These are phyloP conservation scores for Aspergillus fijiensis DNA, from an alignment of 2,329 filamentous ascomycete genomes.

Conservation along the genomic window DNA sequence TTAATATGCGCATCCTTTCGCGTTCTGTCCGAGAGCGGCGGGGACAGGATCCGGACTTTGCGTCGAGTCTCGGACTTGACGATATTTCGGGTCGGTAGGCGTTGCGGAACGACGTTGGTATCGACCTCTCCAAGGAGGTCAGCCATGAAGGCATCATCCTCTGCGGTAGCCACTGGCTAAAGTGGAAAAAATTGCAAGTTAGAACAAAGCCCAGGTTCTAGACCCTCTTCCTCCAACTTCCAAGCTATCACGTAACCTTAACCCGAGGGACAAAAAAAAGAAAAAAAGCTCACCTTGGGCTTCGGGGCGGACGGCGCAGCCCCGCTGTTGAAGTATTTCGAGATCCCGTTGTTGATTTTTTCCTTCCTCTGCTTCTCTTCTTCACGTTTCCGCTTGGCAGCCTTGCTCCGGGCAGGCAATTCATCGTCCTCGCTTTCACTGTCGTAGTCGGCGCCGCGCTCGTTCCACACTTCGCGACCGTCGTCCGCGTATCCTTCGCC, in stretches of 20 bases:
- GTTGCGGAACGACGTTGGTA: conserved; percentile 64
- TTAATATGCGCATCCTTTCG: conserved; percentile 53
- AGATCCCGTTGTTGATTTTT: conserved; percentile 86
- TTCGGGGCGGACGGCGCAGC: conserved; percentile 64
- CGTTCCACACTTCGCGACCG: conserved; percentile 88
- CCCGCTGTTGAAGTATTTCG: conserved; percentile 88
- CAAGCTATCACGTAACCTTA: too few species aligned
- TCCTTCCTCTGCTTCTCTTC: conserved; percentile 83
- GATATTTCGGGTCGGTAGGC: conserved; percentile 58
- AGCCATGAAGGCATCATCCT: conserved; percentile 83
- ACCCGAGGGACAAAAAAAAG: neutral
- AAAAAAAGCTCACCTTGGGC: conserved; percentile 63
- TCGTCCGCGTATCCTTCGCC: conserved; percentile 96
- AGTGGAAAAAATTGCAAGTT: too few species aligned
- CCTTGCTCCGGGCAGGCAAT: conserved; percentile 61
- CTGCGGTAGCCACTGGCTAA: conserved; percentile 74
- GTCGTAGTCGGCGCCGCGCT: conserved; percentile 56
- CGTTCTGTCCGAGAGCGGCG: conserved; percentile 60
- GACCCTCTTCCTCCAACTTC: neutral
- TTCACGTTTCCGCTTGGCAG: conserved; percentile 79
- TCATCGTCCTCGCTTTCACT: conserved; percentile 78
- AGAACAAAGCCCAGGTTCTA: neutral
- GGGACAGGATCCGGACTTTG: conserved; percentile 77
- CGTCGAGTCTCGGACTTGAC: conserved; percentile 74
- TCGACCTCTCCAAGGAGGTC: conserved; percentile 86